Base-by-base conservation (phyloP, 2,329 filamentous ascomycete genomes). In the Paracorniculantispora psalliotae region DNA sequence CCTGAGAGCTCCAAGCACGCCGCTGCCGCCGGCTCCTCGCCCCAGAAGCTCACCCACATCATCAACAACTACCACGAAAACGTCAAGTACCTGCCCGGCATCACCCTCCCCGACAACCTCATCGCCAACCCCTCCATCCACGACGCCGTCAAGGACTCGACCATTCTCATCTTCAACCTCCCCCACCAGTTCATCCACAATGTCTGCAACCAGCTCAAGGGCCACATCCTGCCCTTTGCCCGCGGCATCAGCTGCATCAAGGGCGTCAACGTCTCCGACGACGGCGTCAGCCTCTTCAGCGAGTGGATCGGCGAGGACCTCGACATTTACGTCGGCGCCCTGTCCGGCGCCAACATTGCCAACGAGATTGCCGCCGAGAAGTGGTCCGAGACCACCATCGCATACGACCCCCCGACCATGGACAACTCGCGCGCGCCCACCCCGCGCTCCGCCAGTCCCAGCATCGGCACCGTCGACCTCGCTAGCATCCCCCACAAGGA, bases 171-270 rank as follows among this genome's bases (percentile, higher is more conserved):
- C 71, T 99, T 99, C 83, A 97, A 97, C 77, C 83, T 96, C 60
- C 90, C 94, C 28, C 94, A 99, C 77, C 91, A 96, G 75, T 99
- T 99, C 73, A 97, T 99, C 70, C 84, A 84, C 70, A 88, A 88
- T 63, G 89, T 92, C 62, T 96, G 92, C 78, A 83, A 89, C 63
- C 87, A 92, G 72, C 81, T 99, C 62, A 82, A 88, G 69, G 94
- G 93, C 61, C 87, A 96, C 68, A 96, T 97, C 64, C 77, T 97
- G 30, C 94, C 94, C 7, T 97, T 87, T 68, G 93, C 94, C 26
- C 86, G 96, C 63, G 94, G 92, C 61, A 92, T 99, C 69, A 96
- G 91, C 71, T 99, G 94, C 75, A 97, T 97, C 78, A 99, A 99
- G 81, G 94, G 94, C 66, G 92, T 99, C 62, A 90, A 96, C 66